These are phyloP conservation scores for Colletotrichum tanaceti DNA, from an alignment of 2,329 filamentous ascomycete species.

Conservation along the genomic window DNA sequence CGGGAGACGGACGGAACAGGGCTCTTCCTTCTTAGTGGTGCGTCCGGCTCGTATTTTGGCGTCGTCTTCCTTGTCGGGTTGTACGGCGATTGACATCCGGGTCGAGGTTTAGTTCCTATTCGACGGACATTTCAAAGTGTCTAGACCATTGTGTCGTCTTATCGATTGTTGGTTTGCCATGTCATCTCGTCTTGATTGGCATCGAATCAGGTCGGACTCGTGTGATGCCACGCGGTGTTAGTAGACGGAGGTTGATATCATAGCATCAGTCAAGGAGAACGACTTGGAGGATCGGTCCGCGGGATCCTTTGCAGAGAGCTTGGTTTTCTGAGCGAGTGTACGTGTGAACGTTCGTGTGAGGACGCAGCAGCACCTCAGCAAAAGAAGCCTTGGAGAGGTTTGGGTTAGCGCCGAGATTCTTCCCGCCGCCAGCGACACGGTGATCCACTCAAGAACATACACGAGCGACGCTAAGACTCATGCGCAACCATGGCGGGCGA, in stretches of 20 bases:
- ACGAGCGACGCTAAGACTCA: slow-evolving; percentile 15
- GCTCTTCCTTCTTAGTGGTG: slow-evolving; percentile 12
- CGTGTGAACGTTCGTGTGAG: slow-evolving; percentile 8
- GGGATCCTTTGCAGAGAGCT: slow-evolving; percentile 14
- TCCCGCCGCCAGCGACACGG: slow-evolving; percentile 16
- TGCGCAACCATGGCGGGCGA: neutral
- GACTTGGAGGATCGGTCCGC: neutral
- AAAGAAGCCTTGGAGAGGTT: slow-evolving; percentile 5
- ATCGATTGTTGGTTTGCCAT: neutral
- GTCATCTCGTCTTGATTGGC: neutral
- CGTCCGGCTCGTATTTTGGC: slow-evolving; percentile 9
- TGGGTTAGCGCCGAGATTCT: slow-evolving; percentile 4
- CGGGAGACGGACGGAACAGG: slow-evolving; percentile 9
- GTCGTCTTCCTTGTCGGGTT: slow-evolving; percentile 6
- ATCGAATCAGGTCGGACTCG: neutral
- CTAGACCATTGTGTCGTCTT: neutral
- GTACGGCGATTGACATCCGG: neutral
- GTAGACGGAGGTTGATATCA: neutral
- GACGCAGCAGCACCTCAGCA: neutral
- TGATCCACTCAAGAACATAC: slow-evolving; percentile 29
- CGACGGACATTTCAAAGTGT: slow-evolving; percentile 8
- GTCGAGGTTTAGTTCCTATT: slow-evolving; percentile 6
- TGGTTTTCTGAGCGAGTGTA: neutral
- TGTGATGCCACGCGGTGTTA: neutral
- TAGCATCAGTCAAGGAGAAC: neutral